Conservation (phyloP, 768 basidiomycete species). For the Chalciporus chontae region DNA sequence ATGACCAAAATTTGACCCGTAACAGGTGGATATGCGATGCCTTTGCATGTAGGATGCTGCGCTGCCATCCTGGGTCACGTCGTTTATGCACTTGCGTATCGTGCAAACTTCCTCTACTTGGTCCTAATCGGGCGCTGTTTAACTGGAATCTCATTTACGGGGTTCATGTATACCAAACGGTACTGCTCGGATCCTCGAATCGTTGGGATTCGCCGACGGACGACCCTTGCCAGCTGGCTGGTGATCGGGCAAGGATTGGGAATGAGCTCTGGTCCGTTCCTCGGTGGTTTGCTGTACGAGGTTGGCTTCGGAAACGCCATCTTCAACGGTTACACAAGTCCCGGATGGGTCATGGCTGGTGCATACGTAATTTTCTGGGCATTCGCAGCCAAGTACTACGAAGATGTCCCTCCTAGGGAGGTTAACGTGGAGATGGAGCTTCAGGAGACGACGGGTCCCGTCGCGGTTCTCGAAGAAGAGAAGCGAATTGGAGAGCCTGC, state of each 20-base stretch:
- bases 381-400: conserved; percentile 33
- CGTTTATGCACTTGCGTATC: conserved; percentile 60
- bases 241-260: conserved; percentile 63
- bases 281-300: conserved; percentile 60
- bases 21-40: conserved; percentile 50
- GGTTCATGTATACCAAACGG: conserved; percentile 66
- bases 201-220: conserved; percentile 60
- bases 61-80: conserved; percentile 53
- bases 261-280: conserved; percentile 60
- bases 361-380: conserved; percentile 54
- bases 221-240: conserved; percentile 58
- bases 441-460: conserved; percentile 2
- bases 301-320: conserved; percentile 51
- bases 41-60: conserved; percentile 53
- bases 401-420: conserved; percentile 34
- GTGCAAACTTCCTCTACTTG: conserved; percentile 57
- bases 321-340: conserved; percentile 68
- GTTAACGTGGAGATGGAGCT: conserved; percentile 5
- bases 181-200: conserved; percentile 67
- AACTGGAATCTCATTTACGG: conserved; percentile 55
- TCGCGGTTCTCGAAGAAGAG: conserved; percentile 2
- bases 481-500: neutral
- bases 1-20: neutral
- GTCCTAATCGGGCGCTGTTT: conserved; percentile 71
- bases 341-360: conserved; percentile 61